Percentiles rank a stretch among this genome's conserved stretches.
Conservation (phyloP, 495 filamentous ascomycete species). For the Penicilliopsis zonata region DNA sequence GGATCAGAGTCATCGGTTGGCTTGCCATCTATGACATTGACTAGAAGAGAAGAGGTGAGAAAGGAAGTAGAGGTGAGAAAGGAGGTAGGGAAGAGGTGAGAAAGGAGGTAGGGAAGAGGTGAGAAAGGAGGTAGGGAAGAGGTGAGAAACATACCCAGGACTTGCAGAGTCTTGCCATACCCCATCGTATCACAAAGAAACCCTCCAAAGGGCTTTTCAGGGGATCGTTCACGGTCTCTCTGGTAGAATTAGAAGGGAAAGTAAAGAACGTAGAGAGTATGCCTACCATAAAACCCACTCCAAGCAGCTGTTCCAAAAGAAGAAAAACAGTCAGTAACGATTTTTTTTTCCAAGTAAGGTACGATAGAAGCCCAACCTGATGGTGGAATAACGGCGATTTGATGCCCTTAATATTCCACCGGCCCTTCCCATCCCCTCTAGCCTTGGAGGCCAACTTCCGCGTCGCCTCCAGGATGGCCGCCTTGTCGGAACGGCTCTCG, state of each 20-base stretch:
- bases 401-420: constrained; percentile 38
- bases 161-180: constrained; percentile 46
- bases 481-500: constrained; percentile 7
- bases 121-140: neutral
- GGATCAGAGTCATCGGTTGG: constrained; percentile 9
- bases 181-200: constrained; percentile 53
- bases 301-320: constrained; percentile 32
- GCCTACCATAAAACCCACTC: constrained; percentile 42
- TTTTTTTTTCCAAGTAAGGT: too few relatives aligned
- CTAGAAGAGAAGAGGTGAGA: constrained; percentile 3
- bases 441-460: constrained; percentile 24
- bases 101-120: neutral
- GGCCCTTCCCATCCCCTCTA: constrained; percentile 22
- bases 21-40: constrained; percentile 37
- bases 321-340: too few relatives aligned
- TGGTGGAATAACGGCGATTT: constrained; percentile 33
- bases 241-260: constrained; percentile 3
- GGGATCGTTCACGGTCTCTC: constrained; percentile 35
- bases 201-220: constrained; percentile 33
- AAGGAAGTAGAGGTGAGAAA: neutral
- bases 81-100: neutral
- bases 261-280: neutral
- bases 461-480: constrained; percentile 16
- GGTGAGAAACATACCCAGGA: constrained; percentile 16
- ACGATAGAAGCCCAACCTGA: constrained; percentile 20